Percentiles rank a stretch among this genome's conserved stretches.
phyloP scores from a whole-genome alignment of 2,329 filamentous ascomycete species.

The Fusarium redolens region DNA sequence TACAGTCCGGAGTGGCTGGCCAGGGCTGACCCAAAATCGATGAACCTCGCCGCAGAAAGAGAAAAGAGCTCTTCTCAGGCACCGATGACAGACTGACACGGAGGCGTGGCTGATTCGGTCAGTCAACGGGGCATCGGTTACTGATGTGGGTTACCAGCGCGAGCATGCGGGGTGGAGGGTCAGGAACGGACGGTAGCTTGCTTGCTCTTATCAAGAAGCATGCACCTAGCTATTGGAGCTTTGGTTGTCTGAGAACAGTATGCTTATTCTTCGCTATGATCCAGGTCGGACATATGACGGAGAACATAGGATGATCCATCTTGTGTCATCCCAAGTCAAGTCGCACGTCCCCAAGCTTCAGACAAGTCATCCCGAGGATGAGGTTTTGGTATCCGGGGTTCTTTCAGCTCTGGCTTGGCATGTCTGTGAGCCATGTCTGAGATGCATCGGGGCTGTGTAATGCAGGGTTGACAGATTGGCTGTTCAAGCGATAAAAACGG shows the following conservation, averaged over 20 bases:
- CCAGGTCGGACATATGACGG: background rate
- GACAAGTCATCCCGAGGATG: constrained; percentile 17
- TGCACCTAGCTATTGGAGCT: background rate
- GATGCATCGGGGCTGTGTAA: constrained; percentile 37
- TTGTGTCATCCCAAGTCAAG: constrained; percentile 9
- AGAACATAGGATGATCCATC: constrained; percentile 11
- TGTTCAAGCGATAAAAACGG: constrained; percentile 6
- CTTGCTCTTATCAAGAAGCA: background rate
- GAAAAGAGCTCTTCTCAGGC: constrained; percentile 6
- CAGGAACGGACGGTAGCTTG: background rate
- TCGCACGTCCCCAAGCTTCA: background rate
- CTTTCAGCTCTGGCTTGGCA: constrained; percentile 41
- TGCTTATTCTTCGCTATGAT: background rate
- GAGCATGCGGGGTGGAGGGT: constrained; percentile 10
- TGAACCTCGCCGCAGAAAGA: background rate
- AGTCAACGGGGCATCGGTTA: background rate
- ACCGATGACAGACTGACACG: constrained; percentile 13
- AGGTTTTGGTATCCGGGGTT: background rate
- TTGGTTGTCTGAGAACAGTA: background rate
- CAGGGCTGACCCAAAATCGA: constrained; percentile 26
- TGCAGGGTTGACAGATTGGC: constrained; percentile 36
- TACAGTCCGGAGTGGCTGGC: constrained; percentile 22
- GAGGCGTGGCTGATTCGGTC: constrained; percentile 12
- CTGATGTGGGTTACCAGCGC: constrained; percentile 21
- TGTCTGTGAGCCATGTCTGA: constrained; percentile 8